Conservation (phyloP, 202 grass and related monocot species). For the Setaria italica region DNA sequence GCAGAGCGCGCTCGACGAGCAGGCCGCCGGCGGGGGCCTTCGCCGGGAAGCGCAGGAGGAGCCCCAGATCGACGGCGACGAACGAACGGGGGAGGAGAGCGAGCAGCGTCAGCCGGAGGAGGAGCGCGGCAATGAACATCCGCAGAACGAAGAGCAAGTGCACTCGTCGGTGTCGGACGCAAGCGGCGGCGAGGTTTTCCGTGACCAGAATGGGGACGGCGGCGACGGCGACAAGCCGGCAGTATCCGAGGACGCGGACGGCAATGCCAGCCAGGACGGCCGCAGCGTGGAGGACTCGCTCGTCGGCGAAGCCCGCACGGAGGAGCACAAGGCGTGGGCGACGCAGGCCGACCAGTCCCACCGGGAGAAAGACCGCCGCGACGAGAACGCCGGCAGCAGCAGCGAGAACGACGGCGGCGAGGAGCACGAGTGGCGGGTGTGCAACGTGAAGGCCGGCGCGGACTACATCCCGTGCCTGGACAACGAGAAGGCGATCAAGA, state of each 20-base stretch:
- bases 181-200: neutral
- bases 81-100: neutral
- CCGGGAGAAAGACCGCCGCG: constrained; percentile 67
- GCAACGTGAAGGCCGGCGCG: constrained; percentile 68
- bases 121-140: neutral
- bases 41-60: constrained; percentile 58
- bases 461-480: constrained; percentile 99
- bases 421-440: constrained; percentile 67
- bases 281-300: constrained; percentile 25
- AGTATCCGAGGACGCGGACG: constrained; percentile 8
- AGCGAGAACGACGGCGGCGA: neutral
- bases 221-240: neutral
- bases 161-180: neutral
- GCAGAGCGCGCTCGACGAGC: constrained; percentile 51
- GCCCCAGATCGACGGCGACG: constrained; percentile 34
- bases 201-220: constrained; percentile 16
- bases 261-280: neutral
- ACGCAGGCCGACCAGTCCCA: constrained; percentile 76
- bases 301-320: constrained; percentile 19
- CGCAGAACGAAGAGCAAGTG: constrained; percentile 33
- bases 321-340: constrained; percentile 65
- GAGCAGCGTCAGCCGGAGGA: constrained; percentile 17
- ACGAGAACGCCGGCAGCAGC: constrained; percentile 27
- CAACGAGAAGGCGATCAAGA: constrained; percentile 89
- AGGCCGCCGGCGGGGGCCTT: constrained; percentile 5